A percentile compares a stretch with the other conserved stretches of the same genome.
Conservation (phyloP, 2,329 filamentous ascomycete species). For the Rutstroemia sp. region DNA sequence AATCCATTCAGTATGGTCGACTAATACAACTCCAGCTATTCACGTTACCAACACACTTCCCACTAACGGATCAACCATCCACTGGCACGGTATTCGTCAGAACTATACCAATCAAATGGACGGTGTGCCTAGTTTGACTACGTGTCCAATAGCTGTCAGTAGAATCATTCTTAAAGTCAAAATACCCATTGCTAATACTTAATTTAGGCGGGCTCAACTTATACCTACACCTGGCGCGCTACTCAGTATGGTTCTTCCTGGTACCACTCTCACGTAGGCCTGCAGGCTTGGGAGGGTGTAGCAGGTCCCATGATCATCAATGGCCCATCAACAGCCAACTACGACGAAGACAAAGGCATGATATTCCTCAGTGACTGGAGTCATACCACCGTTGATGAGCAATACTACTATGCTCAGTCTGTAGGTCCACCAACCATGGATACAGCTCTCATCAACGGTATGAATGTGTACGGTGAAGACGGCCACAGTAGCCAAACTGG, state of each 20-base stretch:
- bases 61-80: constrained; percentile 32
- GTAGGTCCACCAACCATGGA: constrained; percentile 24
- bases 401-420: constrained; percentile 16
- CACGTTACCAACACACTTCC: constrained; percentile 27
- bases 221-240: constrained; percentile 17
- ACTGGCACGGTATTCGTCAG: constrained; percentile 43
- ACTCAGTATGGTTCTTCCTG: constrained; percentile 39
- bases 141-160: constrained; percentile 52
- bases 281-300: constrained; percentile 46
- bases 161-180: neutral
- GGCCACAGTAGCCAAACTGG: constrained; percentile 6
- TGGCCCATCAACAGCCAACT: constrained; percentile 49
- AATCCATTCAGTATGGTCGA: neutral
- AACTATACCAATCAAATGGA: constrained; percentile 34
- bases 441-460: constrained; percentile 25
- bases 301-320: constrained; percentile 53
- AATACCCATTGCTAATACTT: neutral
- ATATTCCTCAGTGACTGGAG: constrained; percentile 32
- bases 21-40: constrained; percentile 15
- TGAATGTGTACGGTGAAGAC: constrained; percentile 12
- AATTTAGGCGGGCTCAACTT: neutral
- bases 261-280: constrained; percentile 52
- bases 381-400: constrained; percentile 20
- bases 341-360: constrained; percentile 54
- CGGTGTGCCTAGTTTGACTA: constrained; percentile 40